phyloP scores from a whole-genome alignment of 2,329 filamentous ascomycete species.

The Cladobotryum protrusum region DNA sequence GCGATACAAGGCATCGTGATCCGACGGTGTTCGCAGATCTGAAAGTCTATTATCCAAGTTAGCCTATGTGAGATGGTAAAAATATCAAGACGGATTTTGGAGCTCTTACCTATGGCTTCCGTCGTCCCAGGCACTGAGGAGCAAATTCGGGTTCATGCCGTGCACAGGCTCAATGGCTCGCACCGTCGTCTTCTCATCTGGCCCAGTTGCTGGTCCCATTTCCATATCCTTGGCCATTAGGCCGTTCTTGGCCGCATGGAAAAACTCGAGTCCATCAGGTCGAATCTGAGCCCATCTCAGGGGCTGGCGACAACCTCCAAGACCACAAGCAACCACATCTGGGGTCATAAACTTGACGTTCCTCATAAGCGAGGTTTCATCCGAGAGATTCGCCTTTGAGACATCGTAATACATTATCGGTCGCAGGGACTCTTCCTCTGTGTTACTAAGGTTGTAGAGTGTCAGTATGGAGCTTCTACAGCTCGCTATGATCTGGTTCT shows the following conservation, averaged over 20 bases:
- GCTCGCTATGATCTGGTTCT: slow-evolving; percentile 23
- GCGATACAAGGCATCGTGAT: slow-evolving; percentile 43
- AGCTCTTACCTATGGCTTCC: slow-evolving; percentile 39
- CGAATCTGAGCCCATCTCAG: slow-evolving; percentile 42
- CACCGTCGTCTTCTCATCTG: slow-evolving; percentile 33
- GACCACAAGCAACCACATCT: slow-evolving; percentile 39
- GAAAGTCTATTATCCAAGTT: slow-evolving; percentile 29
- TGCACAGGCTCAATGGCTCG: slow-evolving; percentile 42
- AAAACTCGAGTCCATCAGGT: slow-evolving; percentile 37
- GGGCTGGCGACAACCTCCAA: slow-evolving; percentile 37
- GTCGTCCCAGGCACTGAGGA: slow-evolving; percentile 49
- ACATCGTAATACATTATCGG: slow-evolving; percentile 23
- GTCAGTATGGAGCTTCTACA: slow-evolving; percentile 25
- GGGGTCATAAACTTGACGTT: slow-evolving; percentile 40
- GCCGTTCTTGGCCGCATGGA: slow-evolving; percentile 28
- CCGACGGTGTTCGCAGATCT: slow-evolving; percentile 44
- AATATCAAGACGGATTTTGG: background rate
- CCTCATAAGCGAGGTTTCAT: slow-evolving; percentile 23
- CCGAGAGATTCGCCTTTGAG: slow-evolving; percentile 10
- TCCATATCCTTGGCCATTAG: background rate
- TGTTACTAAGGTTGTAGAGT: slow-evolving; percentile 22
- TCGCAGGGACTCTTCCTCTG: slow-evolving; percentile 9
- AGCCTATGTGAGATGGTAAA: background rate
- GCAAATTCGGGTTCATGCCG: slow-evolving; percentile 31
- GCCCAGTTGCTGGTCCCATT: background rate